phyloP scores from a whole-genome alignment of 148 eudicot species.

The Agrostemma githago region DNA sequence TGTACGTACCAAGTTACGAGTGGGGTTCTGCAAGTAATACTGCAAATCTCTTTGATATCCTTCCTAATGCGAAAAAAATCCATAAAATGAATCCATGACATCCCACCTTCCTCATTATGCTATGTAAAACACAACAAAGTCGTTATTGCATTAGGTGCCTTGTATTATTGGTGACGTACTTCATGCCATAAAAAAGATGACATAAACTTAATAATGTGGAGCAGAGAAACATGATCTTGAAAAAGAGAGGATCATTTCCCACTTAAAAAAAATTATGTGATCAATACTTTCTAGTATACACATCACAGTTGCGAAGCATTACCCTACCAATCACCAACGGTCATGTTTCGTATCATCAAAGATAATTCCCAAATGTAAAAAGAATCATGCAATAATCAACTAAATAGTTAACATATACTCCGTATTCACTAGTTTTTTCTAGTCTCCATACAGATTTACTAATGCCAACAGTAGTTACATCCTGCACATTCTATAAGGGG shows the following conservation, averaged over 20 bases:
- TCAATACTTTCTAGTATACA: slow-evolving; percentile 9
- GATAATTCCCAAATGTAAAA: neutral
- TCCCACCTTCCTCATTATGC: slow-evolving; percentile 24
- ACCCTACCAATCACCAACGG: neutral
- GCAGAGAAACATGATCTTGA: neutral
- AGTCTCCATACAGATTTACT: neutral
- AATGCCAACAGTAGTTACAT: too few relatives aligned
- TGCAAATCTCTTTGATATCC: slow-evolving; percentile 3
- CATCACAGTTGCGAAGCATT: slow-evolving; percentile 1
- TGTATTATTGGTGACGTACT: slow-evolving; percentile 4
- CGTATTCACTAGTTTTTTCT: neutral
- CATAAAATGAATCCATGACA: slow-evolving; percentile 15
- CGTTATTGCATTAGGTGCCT: slow-evolving; percentile 8
- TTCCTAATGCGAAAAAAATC: slow-evolving; percentile 25
- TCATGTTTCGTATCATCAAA: neutral
- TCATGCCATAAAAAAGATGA: slow-evolving; percentile 7
- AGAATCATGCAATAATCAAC: neutral
- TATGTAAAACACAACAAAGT: slow-evolving; percentile 24
- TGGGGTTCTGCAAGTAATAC: slow-evolving; percentile 12
- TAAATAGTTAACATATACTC: neutral
- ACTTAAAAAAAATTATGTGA: neutral
- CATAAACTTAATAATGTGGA: slow-evolving; percentile 12
- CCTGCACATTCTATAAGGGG: too few relatives aligned
- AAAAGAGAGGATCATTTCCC: neutral
- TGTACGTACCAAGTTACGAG: neutral